Conservation (phyloP, 225 moss, liverwort and hornwort species). For the Asterella californica region DNA sequence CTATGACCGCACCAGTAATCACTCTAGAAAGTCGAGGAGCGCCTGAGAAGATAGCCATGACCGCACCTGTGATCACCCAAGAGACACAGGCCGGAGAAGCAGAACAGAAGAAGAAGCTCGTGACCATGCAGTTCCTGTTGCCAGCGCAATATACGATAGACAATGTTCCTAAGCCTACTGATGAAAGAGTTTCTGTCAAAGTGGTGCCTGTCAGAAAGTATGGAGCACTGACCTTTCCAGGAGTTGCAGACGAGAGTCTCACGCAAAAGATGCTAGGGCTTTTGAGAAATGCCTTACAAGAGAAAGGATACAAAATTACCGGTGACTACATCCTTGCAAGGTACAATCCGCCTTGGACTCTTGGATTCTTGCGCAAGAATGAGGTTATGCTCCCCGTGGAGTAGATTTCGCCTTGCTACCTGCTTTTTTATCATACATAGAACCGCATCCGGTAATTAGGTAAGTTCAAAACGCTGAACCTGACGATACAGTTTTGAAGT, state of each 20-base stretch:
- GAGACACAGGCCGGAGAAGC: constrained; percentile 30
- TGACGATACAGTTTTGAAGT: no score
- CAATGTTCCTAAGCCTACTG: constrained; percentile 74
- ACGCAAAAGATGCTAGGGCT: constrained; percentile 53
- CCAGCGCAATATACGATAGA: constrained; percentile 76
- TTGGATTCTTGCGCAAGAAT: constrained; percentile 84
- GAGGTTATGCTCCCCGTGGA: constrained; percentile 88
- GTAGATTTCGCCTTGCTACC: constrained; percentile 15
- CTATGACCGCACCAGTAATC: constrained; percentile 95
- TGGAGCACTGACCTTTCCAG: constrained; percentile 68
- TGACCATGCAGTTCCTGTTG: constrained; percentile 90
- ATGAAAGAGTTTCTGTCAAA: constrained; percentile 68
- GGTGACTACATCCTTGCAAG: constrained; percentile 71
- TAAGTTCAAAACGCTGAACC: no score
- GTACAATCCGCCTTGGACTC: constrained; percentile 95
- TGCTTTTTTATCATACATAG: not conserved
- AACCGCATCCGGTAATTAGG: not conserved
- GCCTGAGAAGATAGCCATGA: constrained; percentile 71
- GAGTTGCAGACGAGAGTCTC: constrained; percentile 50
- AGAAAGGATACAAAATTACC: constrained; percentile 60
- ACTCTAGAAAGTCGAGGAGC: constrained; percentile 57
- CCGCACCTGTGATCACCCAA: constrained; percentile 81
- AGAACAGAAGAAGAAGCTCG: constrained; percentile 44
- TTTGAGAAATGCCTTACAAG: constrained; percentile 52
- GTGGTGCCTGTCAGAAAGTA: constrained; percentile 67